Percentiles rank a stretch among this genome's conserved stretches.
phyloP scores from a whole-genome alignment of 257 asterid species.

The Fraxinus excelsior region DNA sequence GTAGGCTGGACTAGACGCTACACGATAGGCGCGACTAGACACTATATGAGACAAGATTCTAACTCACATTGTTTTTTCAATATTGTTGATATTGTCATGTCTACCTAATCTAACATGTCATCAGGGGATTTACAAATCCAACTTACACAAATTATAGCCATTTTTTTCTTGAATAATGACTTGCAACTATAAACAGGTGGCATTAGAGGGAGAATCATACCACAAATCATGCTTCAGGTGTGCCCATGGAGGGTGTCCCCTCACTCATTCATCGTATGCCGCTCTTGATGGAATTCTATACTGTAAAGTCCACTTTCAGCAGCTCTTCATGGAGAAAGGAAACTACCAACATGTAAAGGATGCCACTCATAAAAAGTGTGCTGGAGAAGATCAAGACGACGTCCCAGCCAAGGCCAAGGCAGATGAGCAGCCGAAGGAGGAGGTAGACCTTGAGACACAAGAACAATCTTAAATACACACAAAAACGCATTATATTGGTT shows the following conservation, averaged over 20 bases:
- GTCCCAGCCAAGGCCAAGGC: background rate
- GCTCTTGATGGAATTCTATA: slow-evolving; percentile 48
- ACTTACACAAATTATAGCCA: background rate
- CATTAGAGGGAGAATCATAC: slow-evolving; percentile 49
- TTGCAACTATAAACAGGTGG: slow-evolving; percentile 21
- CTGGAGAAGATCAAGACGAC: slow-evolving; percentile 11
- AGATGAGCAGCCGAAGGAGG: background rate
- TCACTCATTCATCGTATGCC: slow-evolving; percentile 47
- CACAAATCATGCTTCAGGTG: slow-evolving; percentile 57
- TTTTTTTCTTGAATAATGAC: background rate
- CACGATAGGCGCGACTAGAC: too few species aligned
- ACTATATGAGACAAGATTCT: too few species aligned
- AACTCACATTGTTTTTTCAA: too few species aligned
- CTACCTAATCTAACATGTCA: background rate
- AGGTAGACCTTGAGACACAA: slow-evolving; percentile 1
- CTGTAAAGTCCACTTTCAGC: slow-evolving; percentile 54
- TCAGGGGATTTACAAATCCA: too few species aligned
- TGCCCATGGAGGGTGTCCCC: slow-evolving; percentile 51
- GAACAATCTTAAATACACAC: background rate
- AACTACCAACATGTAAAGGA: slow-evolving; percentile 51
- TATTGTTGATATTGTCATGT: too few species aligned
- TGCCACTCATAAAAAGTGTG: slow-evolving; percentile 44
- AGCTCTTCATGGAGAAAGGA: slow-evolving; percentile 56
- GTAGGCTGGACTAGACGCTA: background rate
- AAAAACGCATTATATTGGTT: background rate